These are phyloP conservation scores for sunflower (Helianthus annuus) DNA, from an alignment of 129 eudicot genomes.

Conservation along the genomic window DNA sequence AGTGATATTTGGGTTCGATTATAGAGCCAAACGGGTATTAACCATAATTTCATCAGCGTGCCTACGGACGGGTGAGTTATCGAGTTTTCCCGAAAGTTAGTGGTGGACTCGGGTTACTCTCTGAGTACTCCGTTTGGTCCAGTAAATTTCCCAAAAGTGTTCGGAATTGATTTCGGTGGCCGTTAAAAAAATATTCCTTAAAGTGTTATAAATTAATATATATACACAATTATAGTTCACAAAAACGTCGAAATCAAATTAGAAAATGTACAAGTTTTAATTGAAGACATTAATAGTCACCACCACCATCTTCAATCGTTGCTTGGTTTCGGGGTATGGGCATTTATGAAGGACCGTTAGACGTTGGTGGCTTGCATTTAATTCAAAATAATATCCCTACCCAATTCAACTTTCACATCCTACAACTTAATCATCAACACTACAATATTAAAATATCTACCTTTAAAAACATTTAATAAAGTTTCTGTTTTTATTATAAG, in stretches of 20 bases:
- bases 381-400: conserved; percentile 11
- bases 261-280: conserved; percentile 16
- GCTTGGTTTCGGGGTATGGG: conserved; percentile 30
- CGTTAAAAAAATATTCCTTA: too few relatives aligned
- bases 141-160: too few relatives aligned
- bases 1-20: too few relatives aligned
- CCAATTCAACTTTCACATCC: conserved; percentile 20
- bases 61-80: too few relatives aligned
- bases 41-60: too few relatives aligned
- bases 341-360: conserved; percentile 36
- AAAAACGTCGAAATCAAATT: conserved; percentile 7
- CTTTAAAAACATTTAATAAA: not conserved
- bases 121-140: too few relatives aligned
- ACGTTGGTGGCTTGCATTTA: conserved; percentile 35
- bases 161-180: too few relatives aligned
- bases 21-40: too few relatives aligned
- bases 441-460: not conserved
- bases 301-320: conserved; percentile 33
- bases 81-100: too few relatives aligned
- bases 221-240: not conserved
- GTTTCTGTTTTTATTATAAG: not conserved
- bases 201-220: not conserved
- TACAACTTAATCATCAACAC: not conserved
- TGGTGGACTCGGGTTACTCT: too few relatives aligned
- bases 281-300: conserved; percentile 36